Evolutionary conservation across 257 asterid species (phyloP).

Genomic region (Ballota nigra): DNA sequence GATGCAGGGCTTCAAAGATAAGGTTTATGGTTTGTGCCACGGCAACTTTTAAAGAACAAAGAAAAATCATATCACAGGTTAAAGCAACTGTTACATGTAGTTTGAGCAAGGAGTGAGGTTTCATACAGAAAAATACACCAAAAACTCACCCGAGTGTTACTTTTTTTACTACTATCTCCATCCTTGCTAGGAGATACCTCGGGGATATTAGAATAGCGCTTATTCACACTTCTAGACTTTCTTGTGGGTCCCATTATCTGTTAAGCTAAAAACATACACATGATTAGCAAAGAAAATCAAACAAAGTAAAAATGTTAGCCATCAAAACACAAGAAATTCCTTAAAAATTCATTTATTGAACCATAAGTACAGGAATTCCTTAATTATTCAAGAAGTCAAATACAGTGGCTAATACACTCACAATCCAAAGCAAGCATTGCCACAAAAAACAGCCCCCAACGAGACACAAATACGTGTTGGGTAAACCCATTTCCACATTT

Average conservation of each 20-base stretch:
- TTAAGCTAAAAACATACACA: conserved; percentile 17
- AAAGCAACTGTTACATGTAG: neutral
- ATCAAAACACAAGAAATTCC: conserved; percentile 15
- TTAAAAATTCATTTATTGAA: conserved; percentile 23
- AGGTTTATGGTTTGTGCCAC: neutral
- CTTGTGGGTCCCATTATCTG: conserved; percentile 74
- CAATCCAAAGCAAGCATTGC: conserved; percentile 9
- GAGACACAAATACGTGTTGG: neutral
- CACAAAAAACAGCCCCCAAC: neutral
- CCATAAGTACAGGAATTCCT: conserved; percentile 13
- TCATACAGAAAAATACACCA: conserved; percentile 15
- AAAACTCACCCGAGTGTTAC: conserved; percentile 69
- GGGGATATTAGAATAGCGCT: conserved; percentile 50
- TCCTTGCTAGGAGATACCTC: conserved; percentile 80
- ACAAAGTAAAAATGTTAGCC: conserved; percentile 5
- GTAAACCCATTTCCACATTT: conserved; percentile 13
- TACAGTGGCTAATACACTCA: conserved; percentile 10
- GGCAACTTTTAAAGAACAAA: too few relatives aligned
- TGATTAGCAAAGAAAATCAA: conserved; percentile 13
- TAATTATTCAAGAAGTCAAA: conserved; percentile 15
- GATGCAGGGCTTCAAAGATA: neutral
- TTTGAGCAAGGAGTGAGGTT: conserved; percentile 18
- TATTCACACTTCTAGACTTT: conserved; percentile 71
- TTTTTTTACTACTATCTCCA: conserved; percentile 59
- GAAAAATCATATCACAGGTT: too few relatives aligned